Conservation (phyloP, 345 rosid genomes). For the Pistacia integerrima region DNA sequence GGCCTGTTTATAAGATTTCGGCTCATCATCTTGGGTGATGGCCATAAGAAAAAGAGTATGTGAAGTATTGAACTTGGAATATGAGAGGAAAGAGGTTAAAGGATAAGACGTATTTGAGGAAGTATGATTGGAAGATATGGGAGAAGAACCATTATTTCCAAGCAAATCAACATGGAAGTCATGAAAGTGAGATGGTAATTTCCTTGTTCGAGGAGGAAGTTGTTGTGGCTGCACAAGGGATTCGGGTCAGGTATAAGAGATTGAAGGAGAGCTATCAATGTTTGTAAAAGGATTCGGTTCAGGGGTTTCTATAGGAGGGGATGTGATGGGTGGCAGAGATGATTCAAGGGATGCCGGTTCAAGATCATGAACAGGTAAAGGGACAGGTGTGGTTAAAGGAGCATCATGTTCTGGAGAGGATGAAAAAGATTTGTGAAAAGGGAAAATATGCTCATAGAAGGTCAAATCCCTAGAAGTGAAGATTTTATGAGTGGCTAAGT, state of each 20-base stretch:
- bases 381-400: not conserved
- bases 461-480: not conserved
- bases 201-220: not conserved
- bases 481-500: not conserved
- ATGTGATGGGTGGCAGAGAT: too few relatives aligned
- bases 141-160: not conserved
- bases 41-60: not conserved
- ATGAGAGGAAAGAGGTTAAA: not conserved
- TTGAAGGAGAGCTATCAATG: not conserved
- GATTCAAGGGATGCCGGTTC: too few relatives aligned
- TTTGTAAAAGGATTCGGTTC: too few relatives aligned
- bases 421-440: not conserved
- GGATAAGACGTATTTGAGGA: not conserved
- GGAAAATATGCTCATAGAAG: not conserved
- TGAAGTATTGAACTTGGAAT: not conserved
- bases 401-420: not conserved
- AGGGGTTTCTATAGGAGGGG: too few relatives aligned
- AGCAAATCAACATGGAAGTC: not conserved
- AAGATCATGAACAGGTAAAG: not conserved
- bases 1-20: not conserved
- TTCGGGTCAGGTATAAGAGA: not conserved
- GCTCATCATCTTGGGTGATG: conserved; percentile 6
- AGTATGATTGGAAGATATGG: not conserved
- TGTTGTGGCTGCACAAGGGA: not conserved
- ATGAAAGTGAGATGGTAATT: not conserved